A percentile compares a stretch with the other conserved stretches of the same genome.
Evolutionary conservation across 2,329 filamentous ascomycete species (phyloP).

Genomic region (Aspergillus udagawae): DNA sequence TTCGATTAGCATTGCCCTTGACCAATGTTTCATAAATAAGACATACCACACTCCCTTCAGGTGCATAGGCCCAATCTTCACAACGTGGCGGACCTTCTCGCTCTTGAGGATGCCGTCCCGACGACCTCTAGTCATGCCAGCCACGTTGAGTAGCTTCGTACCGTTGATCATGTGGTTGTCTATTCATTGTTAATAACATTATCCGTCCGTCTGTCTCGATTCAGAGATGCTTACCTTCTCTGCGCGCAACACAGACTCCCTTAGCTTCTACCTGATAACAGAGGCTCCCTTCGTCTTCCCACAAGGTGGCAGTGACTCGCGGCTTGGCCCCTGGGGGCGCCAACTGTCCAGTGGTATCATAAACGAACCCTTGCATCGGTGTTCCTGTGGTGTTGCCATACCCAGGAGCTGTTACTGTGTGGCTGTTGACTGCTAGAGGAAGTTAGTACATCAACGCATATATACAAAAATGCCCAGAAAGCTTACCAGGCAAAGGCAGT

Average conservation of each 20-base stretch:
- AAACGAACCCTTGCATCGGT: constrained; percentile 49
- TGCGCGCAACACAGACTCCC: constrained; percentile 88
- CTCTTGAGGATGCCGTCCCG: constrained; percentile 96
- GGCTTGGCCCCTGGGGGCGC: constrained; percentile 95
- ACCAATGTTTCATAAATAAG: neutral
- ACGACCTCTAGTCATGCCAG: constrained; percentile 93
- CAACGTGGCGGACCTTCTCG: constrained; percentile 92
- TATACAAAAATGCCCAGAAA: neutral
- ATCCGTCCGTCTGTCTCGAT: neutral
- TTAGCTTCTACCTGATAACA: constrained; percentile 98
- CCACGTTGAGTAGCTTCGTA: constrained; percentile 93
- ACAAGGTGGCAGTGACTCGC: constrained; percentile 89
- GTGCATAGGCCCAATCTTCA: constrained; percentile 99
- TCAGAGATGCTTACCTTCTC: constrained; percentile 66
- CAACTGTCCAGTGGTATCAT: constrained; percentile 87
- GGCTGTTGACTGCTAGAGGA: constrained; percentile 32
- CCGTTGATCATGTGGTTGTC: constrained; percentile 99
- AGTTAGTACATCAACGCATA: constrained; percentile 7
- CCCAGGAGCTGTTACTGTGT: constrained; percentile 30
- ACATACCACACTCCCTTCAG: constrained; percentile 93
- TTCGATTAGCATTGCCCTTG: constrained; percentile 9
- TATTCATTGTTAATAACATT: constrained; percentile 34
- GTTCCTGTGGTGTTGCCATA: constrained; percentile 38
- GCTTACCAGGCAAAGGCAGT: constrained; percentile 58
- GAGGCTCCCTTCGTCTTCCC: constrained; percentile 96